A percentile compares a stretch with the other conserved stretches of the same genome.
Evolutionary conservation across 2,329 filamentous ascomycete genomes (phyloP).

Genomic region (Aspergillus sp.): DNA sequence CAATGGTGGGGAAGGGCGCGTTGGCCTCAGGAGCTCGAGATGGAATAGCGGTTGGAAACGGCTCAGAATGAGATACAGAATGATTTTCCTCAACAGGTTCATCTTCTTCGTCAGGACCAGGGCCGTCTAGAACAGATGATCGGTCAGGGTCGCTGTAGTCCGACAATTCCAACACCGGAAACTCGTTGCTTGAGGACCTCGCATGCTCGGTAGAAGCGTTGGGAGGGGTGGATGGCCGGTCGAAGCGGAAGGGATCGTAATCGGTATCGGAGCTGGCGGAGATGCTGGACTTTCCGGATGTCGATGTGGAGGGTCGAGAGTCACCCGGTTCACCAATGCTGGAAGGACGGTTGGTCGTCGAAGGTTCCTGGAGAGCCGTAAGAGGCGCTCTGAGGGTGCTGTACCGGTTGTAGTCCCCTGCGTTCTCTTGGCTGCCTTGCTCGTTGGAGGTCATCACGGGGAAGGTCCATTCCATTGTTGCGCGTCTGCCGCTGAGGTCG

Average conservation of each 20-base stretch:
- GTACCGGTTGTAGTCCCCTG: constrained; percentile 20
- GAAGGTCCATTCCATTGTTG: constrained; percentile 56
- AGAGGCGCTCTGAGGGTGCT: constrained; percentile 33
- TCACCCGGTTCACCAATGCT: constrained; percentile 25
- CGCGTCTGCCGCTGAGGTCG: constrained; percentile 33
- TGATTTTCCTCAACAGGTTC: constrained; percentile 27
- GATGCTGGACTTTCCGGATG: constrained; percentile 27
- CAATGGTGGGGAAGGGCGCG: constrained; percentile 8
- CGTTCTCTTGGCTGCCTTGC: constrained; percentile 7
- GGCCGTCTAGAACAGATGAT: constrained; percentile 53
- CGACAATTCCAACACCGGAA: constrained; percentile 46
- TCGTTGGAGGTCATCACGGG: constrained; percentile 38
- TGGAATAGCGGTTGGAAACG: constrained; percentile 26
- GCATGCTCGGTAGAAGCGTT: constrained; percentile 13
- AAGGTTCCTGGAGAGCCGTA: constrained; percentile 11
- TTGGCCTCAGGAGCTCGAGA: constrained; percentile 12
- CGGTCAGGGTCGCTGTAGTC: constrained; percentile 48
- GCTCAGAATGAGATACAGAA: constrained; percentile 15
- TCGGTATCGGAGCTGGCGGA: constrained; percentile 35
- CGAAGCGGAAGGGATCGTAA: constrained; percentile 43
- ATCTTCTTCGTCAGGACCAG: constrained; percentile 55
- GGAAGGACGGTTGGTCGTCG: constrained; percentile 11
- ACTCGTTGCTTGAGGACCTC: constrained; percentile 41
- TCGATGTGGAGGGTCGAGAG: constrained; percentile 39
- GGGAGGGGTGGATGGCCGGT: constrained; percentile 30